These are phyloP conservation scores for Chaetomium sp. DNA, from an alignment of 2,329 filamentous ascomycete genomes.

Conservation along the genomic window DNA sequence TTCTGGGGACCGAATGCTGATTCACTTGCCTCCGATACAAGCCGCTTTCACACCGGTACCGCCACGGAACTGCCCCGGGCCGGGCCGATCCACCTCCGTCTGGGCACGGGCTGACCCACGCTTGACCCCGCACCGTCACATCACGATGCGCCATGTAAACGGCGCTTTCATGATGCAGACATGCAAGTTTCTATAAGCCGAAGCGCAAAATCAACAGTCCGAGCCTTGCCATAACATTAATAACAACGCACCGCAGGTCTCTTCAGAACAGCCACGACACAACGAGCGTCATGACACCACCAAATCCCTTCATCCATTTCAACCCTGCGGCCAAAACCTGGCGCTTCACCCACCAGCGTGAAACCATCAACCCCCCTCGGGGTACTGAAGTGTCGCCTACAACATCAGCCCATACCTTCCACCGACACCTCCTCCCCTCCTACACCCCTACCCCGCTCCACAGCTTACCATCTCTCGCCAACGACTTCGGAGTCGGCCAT, in stretches of 20 bases:
- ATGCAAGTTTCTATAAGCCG: too few species aligned
- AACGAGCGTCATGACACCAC: too few species aligned
- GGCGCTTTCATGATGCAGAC: too few species aligned
- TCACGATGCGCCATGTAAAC: too few species aligned
- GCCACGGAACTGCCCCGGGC: background rate
- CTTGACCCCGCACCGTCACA: too few species aligned
- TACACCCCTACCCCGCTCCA: conserved; percentile 51
- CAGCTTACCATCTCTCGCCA: conserved; percentile 46
- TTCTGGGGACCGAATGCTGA: background rate
- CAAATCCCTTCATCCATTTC: background rate
- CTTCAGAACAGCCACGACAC: too few species aligned
- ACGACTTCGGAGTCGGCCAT: conserved; percentile 48
- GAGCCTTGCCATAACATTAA: too few species aligned
- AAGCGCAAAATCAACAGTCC: too few species aligned
- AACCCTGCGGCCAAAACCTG: background rate
- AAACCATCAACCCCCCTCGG: background rate
- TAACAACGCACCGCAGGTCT: too few species aligned
- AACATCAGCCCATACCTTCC: conserved; percentile 37
- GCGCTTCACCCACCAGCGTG: background rate
- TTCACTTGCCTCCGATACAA: background rate
- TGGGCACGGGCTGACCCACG: too few species aligned
- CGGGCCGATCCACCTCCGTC: too few species aligned
- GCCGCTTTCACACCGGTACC: background rate
- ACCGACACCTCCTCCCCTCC: conserved; percentile 45
- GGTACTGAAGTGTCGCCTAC: background rate